Evolutionary conservation across 164 flowering plant genomes (phyloP).

Genomic region (Nymphaea thermarum): DNA sequence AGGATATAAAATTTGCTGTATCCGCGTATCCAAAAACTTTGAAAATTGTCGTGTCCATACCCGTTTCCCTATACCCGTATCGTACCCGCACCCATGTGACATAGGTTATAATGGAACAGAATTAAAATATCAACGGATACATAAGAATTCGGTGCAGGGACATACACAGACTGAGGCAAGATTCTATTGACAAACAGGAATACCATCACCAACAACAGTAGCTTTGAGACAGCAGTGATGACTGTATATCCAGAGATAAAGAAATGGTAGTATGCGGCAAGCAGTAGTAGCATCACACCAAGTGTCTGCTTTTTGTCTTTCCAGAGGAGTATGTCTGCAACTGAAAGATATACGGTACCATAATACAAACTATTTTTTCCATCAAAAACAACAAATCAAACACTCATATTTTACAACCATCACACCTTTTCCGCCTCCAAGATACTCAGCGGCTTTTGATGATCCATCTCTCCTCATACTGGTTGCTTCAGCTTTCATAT

Average conservation of each 20-base stretch:
- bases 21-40: no score
- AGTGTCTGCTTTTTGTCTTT: conserved; percentile 66
- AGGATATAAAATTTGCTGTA: no score
- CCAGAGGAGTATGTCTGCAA: conserved; percentile 90
- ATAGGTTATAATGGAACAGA: not conserved
- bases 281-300: conserved; percentile 28
- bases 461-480: conserved; percentile 31
- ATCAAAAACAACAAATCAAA: not conserved
- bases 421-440: conserved; percentile 78
- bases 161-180: conserved; percentile 72
- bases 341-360: conserved; percentile 22
- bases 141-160: no score
- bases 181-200: conserved; percentile 69
- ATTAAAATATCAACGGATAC: not conserved
- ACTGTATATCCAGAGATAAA: conserved; percentile 55
- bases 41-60: no score
- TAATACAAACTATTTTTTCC: not conserved
- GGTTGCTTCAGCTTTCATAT: conserved; percentile 52
- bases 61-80: no score
- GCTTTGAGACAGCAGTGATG: conserved; percentile 51
- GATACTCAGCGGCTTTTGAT: conserved; percentile 60
- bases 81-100: not conserved
- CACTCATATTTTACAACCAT: not conserved
- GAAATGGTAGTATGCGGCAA: conserved; percentile 57
- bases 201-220: conserved; percentile 40